Evolutionary conservation across 2,329 filamentous ascomycete species (phyloP), one percentile per base, ranked within the genome.

Genomic region (Colletotrichum falcatum): DNA sequence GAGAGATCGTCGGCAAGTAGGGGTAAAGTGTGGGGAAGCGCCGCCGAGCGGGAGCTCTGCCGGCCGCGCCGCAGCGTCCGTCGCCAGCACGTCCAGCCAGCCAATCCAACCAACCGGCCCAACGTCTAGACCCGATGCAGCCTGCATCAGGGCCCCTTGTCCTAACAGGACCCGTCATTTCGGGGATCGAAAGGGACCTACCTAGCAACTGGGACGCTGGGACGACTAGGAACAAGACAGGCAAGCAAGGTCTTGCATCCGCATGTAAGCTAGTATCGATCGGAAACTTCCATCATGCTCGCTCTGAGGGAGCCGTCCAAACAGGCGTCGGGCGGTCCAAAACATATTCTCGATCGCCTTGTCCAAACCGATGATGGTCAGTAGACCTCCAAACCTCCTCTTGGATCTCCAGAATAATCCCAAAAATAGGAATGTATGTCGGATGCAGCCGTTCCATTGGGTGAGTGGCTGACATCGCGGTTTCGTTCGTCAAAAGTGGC

Each of bases 31-130:
- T 66, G 51, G 63, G 33, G 55, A 56, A 59, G 20, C n/a, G 53
- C 54, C 56, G 66, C 55, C 48, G 37, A 42, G 54, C 20, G 55
- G 39, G 44, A 60, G 33, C 53, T 20, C 59, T 55, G 48, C 56
- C 67, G 61, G 35, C 54, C 46, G 28, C 54, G 46, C 66, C 44
- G 65, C 56, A 54, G 42, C 51, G 60, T 61, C 60, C 42, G 48
- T 33, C 8, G 9, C 44, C 42, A 48, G 30, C 51, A 54, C 51
- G 11, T n/a, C 49, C 18, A 55, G 53, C 20, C 18, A 54, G 30
- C 18, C 39, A n/a, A n/a, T 30, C 30, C 20, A 20, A 9, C 28
- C 56, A 16, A 11, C 16, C 56, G 23, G 20, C 3, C 56, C 18
- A 44, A 3, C 55, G 28, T 37, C 44, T 51, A 61, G 44, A n/a